Conservation (phyloP, 768 basidiomycete genomes). For the Kondoa subrosea region DNA sequence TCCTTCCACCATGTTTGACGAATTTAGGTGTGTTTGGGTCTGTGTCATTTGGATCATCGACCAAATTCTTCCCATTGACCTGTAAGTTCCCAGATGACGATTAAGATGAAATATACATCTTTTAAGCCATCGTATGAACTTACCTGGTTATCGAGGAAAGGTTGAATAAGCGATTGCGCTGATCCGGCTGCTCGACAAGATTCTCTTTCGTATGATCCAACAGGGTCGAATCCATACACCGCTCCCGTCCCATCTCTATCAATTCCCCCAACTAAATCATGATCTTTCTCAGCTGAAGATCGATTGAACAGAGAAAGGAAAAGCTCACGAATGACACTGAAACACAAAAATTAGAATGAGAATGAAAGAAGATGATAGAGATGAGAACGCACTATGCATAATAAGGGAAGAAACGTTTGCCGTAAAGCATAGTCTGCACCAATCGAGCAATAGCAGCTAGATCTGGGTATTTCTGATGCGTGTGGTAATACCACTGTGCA, state of each 20-base stretch:
- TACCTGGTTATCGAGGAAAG: slow-evolving; percentile 57
- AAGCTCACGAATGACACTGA: too few species aligned
- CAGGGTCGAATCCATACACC: slow-evolving; percentile 99
- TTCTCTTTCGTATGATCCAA: slow-evolving; percentile 94
- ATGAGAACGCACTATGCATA: slow-evolving; percentile 36
- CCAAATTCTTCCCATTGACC: slow-evolving; percentile 98
- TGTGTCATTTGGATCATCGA: slow-evolving; percentile 48
- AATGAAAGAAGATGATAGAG: slow-evolving; percentile 50
- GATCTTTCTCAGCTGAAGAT: too few species aligned
- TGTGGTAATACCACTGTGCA: slow-evolving; percentile 84
- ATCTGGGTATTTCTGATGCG: slow-evolving; percentile 94
- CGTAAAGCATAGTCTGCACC: slow-evolving; percentile 96
- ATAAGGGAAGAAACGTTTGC: slow-evolving; percentile 91
- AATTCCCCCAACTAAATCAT: slow-evolving; percentile 24
- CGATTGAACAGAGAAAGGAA: too few species aligned
- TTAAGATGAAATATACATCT: slow-evolving; percentile 37
- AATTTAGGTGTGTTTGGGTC: slow-evolving; percentile 32
- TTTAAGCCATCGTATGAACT: not conserved
- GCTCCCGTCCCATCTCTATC: slow-evolving; percentile 52
- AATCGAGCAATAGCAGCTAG: slow-evolving; percentile 89
- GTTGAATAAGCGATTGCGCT: slow-evolving; percentile 84
- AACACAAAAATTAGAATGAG: not conserved
- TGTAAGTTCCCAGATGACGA: slow-evolving; percentile 38
- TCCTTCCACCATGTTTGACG: slow-evolving; percentile 36
- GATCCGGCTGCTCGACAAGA: slow-evolving; percentile 90